phyloP scores from a whole-genome alignment of 2,329 filamentous ascomycete genomes.

The Cladosporium sp. region DNA sequence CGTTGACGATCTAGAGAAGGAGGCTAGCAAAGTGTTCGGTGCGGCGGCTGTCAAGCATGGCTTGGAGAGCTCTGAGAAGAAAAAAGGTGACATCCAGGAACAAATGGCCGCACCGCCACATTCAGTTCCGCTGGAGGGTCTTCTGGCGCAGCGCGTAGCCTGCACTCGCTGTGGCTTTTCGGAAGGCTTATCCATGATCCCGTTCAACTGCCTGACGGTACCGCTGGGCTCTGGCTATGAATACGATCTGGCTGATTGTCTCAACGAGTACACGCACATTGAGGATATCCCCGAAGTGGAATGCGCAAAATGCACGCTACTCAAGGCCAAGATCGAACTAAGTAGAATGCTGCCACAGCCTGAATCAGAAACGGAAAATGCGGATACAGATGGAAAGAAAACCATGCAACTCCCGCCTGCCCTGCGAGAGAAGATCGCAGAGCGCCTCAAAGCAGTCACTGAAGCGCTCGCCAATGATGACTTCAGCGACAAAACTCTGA shows the following conservation, averaged over 20 bases:
- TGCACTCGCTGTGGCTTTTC: constrained; percentile 84
- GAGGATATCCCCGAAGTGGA: constrained; percentile 88
- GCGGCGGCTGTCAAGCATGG: constrained; percentile 26
- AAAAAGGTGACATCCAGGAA: constrained; percentile 40
- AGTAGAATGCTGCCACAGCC: constrained; percentile 45
- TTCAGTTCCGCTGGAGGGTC: constrained; percentile 78
- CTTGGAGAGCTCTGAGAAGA: constrained; percentile 28
- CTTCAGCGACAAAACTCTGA: constrained; percentile 62
- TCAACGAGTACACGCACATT: constrained; percentile 81
- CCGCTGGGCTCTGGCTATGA: constrained; percentile 67
- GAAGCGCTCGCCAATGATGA: constrained; percentile 75
- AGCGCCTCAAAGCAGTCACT: constrained; percentile 66
- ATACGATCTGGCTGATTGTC: constrained; percentile 73
- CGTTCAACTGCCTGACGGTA: constrained; percentile 90
- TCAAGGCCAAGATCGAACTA: constrained; percentile 57
- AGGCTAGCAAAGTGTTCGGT: constrained; percentile 40
- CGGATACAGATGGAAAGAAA: constrained; percentile 13
- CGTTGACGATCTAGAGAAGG: constrained; percentile 59
- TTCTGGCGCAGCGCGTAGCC: constrained; percentile 83
- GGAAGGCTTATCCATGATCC: constrained; percentile 84
- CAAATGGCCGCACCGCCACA: constrained; percentile 8
- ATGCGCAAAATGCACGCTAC: constrained; percentile 84
- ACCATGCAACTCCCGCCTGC: constrained; percentile 42
- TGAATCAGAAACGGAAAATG: constrained; percentile 26
- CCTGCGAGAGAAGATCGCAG: constrained; percentile 43